Base-by-base conservation (phyloP, 1,284 basidiomycete species). In the Jaminaea rosea region DNA sequence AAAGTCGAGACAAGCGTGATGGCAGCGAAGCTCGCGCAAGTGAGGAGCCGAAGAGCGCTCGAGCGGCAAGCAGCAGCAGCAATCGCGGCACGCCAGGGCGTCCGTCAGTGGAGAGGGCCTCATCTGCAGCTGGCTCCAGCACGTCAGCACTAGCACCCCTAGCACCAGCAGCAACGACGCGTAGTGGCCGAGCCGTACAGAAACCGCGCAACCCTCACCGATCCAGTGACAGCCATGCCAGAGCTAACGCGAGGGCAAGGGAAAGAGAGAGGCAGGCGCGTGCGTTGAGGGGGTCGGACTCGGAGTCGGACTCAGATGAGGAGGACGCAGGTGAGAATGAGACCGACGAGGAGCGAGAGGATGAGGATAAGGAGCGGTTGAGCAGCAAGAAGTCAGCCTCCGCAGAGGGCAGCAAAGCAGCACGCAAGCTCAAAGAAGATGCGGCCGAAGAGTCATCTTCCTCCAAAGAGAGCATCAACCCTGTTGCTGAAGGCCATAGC, bases 401-500 rank as follows among this genome's bases (percentile, higher is more conserved):
- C n/a, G n/a, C n/a, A n/a, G n/a, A n/a, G n/a, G n/a, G n/a, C n/a
- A n/a, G n/a, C n/a, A n/a, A n/a, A 9, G 15, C 28, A 4, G 19
- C 46, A 36, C 19, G 17, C 13, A 6, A 32, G 46, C 28, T 19
- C 4, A 29, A 2, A 5, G 46, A 48, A 2, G 48, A 41, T 10
- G 50, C 27, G 0, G 50, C 46, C 2, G 34, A 24, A 4, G 42
- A 31, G 23, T 23, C 24, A 11, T 37, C 19, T 7, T 15, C 15
- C 4, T 19, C 15, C 4, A 31, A 17, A 5, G 27, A 50, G 8
- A 10, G 24, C 3, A 19, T 45, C 31, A n/a, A 26, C 28, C 10
- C 44, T 28, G 49, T 2, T 37, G 9, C 34, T 51, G n/a, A 47
- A 52, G 13, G 39, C 53, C 29, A 46, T 56, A 56, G 54, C 10